A percentile compares a stretch with the other conserved stretches of the same genome.
Evolutionary conservation across 768 basidiomycete genomes (phyloP).

Genomic region (Rossbeevera mucosa): DNA sequence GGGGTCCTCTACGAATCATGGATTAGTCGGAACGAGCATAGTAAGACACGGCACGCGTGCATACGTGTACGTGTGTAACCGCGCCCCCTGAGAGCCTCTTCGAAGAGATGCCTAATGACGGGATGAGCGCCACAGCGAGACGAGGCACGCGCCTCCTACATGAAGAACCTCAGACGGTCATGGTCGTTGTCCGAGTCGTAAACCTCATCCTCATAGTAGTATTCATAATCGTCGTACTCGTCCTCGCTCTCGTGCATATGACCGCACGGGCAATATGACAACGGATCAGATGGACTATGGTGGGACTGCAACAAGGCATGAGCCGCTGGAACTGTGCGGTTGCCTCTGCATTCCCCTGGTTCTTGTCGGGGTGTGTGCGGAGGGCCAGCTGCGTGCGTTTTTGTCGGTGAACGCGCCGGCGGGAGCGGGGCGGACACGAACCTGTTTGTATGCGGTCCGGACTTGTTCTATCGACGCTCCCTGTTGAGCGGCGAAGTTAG

Average conservation of each 20-base stretch:
- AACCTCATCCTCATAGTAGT: conserved; percentile 28
- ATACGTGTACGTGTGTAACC: conserved; percentile 29
- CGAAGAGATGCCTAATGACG: conserved; percentile 43
- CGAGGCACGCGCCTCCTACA: conserved; percentile 31
- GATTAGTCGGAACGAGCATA: conserved; percentile 5
- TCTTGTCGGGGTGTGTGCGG: conserved; percentile 74
- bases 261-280: conserved; percentile 13
- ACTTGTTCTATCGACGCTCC: conserved; percentile 59
- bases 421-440: conserved; percentile 21
- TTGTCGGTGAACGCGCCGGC: background rate
- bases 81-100: conserved; percentile 38
- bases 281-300: conserved; percentile 33
- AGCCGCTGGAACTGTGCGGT: conserved; percentile 67
- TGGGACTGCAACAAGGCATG: conserved; percentile 54
- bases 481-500: conserved; percentile 32
- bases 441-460: conserved; percentile 68
- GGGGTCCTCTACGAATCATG: conserved; percentile 14
- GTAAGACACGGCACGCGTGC: conserved; percentile 10
- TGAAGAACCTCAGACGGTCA: conserved; percentile 40
- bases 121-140: conserved; percentile 3
- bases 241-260: conserved; percentile 35
- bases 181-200: conserved; percentile 33
- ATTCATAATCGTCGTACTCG: conserved; percentile 33
- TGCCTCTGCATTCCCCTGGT: conserved; percentile 57
- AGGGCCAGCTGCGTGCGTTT: conserved; percentile 47